Conservation (phyloP, 2,329 filamentous ascomycete species). For the Alternaria sp. region DNA sequence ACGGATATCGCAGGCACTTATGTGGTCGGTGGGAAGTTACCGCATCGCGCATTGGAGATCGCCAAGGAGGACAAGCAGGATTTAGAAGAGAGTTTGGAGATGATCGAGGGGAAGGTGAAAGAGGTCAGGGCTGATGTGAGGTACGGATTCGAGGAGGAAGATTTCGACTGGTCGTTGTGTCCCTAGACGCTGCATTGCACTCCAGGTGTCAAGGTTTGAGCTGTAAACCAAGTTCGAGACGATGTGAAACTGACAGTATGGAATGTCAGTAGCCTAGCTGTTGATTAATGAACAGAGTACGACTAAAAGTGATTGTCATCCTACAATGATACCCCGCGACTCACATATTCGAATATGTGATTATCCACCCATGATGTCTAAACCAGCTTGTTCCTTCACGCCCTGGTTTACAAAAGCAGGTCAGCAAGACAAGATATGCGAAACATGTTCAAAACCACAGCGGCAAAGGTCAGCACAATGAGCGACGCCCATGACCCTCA, state of each 20-base stretch:
- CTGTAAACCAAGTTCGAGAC: neutral
- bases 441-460: neutral
- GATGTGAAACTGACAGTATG: neutral
- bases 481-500: neutral
- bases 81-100: slow-evolving; percentile 13
- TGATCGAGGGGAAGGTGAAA: slow-evolving; percentile 5
- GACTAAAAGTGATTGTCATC: neutral
- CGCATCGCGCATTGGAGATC: slow-evolving; percentile 15
- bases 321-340: neutral
- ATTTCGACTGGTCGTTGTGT: neutral
- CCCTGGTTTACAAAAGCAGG: neutral
- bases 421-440: neutral
- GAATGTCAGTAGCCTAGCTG: neutral
- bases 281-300: neutral
- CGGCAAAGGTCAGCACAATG: neutral
- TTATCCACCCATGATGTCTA: neutral
- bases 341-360: neutral
- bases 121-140: slow-evolving; percentile 15
- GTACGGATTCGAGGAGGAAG: slow-evolving; percentile 7
- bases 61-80: slow-evolving; percentile 19
- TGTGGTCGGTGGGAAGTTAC: slow-evolving; percentile 10
- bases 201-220: neutral
- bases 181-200: neutral
- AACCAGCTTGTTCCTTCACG: neutral
- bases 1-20: slow-evolving; percentile 21